Evolutionary conservation across 345 rosid genomes (phyloP), one percentile per base, ranked within the genome.

Genomic region (Linum trigynum): DNA sequence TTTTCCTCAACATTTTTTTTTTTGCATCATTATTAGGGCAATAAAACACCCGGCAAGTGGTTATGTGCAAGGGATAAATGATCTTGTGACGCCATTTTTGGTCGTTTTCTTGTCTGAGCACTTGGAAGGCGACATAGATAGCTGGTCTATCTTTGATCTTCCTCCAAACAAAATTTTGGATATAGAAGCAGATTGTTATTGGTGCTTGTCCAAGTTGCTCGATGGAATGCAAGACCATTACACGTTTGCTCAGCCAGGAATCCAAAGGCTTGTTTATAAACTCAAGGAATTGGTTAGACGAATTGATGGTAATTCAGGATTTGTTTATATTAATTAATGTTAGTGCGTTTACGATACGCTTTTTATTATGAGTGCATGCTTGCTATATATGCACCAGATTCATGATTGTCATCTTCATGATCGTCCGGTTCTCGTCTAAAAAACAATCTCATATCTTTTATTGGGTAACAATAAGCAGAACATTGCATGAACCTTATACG

Each of bases 151-250:
- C 71, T 69, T 88, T 57, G 85, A 83, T 80, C 59, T 94, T 50
- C 73, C 96, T 71, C 75, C 81, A 4, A 85, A 83, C 57, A 82
- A 82, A 63, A 84, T 94, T 32, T 80, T 90, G 36, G 75, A 84
- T 63, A 68, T 94, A 40, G 99, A 94, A 81, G 97, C 97, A 14
- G 99, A 90, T 77, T 90, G 99, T 76, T 94, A 90, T 71, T 86
- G 99, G 95, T 90, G 99, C 83, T 83, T 94, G 66, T 86, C 99
- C 64, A 89, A 90, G 80, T 84, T 94, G 69, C 86, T 94, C 38
- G 92, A 94, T 75, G 99, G 97, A 68, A 94, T 94, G 97, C 99
- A 94, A 86, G 99, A 90, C 73, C 97, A 94, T 73, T 94, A 94
- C 83, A 94, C 99, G 43, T 94, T 94, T 85, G 96, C 99, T 79